Evolutionary conservation across 345 rosid genomes (phyloP).

Genomic region (Syzygium aromaticum): DNA sequence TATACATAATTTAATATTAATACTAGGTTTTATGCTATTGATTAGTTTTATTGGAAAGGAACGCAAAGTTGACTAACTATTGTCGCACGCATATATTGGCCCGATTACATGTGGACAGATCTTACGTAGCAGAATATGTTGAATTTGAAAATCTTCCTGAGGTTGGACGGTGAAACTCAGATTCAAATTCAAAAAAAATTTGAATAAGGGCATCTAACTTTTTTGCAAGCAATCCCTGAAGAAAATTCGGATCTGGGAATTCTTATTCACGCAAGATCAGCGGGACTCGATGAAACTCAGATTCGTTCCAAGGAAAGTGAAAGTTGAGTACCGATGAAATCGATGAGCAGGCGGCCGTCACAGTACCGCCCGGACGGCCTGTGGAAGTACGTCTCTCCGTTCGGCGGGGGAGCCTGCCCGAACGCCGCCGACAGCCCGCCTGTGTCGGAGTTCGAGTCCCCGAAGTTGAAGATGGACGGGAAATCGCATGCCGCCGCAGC

Average conservation of each 20-base stretch:
- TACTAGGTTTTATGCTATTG: background rate
- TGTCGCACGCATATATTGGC: background rate
- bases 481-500: constrained; percentile 8
- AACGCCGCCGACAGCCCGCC: constrained; percentile 60
- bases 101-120: background rate
- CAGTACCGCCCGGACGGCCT: constrained; percentile 53
- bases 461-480: constrained; percentile 41
- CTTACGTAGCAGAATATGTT: background rate
- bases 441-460: constrained; percentile 46
- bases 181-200: background rate
- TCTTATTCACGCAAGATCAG: background rate
- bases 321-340: constrained; percentile 39
- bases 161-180: background rate
- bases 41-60: background rate
- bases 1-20: background rate
- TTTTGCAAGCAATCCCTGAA: background rate
- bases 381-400: constrained; percentile 52
- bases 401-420: constrained; percentile 44
- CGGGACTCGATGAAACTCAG: background rate
- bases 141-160: background rate
- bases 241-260: background rate
- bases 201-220: background rate
- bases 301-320: background rate
- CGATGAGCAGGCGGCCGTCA: constrained; percentile 62
- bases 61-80: background rate